Base-by-base conservation (phyloP, 768 basidiomycete species). In the Suillus ampliporus region DNA sequence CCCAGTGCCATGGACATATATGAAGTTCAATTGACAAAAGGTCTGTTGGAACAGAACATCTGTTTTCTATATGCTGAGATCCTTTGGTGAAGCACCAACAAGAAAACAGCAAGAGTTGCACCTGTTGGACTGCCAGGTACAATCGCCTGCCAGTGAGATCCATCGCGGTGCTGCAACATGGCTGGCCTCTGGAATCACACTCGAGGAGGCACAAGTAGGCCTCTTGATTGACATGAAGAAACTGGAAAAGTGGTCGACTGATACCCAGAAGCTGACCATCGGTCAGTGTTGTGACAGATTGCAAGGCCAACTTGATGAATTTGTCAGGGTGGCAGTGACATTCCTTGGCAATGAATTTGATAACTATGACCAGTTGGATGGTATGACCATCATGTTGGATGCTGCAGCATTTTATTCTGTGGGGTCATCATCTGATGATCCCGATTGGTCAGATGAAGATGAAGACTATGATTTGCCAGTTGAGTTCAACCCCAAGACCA, bases 1-100 rank as follows among this genome's bases (percentile, higher is more conserved):
- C 17, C 38, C 8, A 28, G 19, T 1, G 1, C 43, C 41, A 58
- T 62, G 61, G 56, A 62, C 5, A 46, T 62, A 17, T 62, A 23
- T 26, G 23, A 62, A 35, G 14, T 61, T 26, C 21, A 34, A 40
- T 28, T 58, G 23, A 37, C 28, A 10, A 62, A 62, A 62, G 54
- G 61, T 62, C 10, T 3, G 10, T 31, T 6, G 21, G 4, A 23
- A 46, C 23, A 4, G 0, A 6, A 23, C 2, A 4, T 0, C n/a
- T 6, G 3, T 23, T 13, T 13, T 13, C 44, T 1, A 6, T 6
- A 46, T 6, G 13, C 21, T 46, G 0, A 46, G 21, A 13, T 46
- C 1, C 5, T 6, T 46, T 23, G 44, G 21, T 5, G n/a, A 15
- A 38, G 60, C 34, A 4, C 35, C 26, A 7, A 61, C 34, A 15